phyloP scores from a whole-genome alignment of 2,329 filamentous ascomycete genomes.

The Calonectria henricotiae region DNA sequence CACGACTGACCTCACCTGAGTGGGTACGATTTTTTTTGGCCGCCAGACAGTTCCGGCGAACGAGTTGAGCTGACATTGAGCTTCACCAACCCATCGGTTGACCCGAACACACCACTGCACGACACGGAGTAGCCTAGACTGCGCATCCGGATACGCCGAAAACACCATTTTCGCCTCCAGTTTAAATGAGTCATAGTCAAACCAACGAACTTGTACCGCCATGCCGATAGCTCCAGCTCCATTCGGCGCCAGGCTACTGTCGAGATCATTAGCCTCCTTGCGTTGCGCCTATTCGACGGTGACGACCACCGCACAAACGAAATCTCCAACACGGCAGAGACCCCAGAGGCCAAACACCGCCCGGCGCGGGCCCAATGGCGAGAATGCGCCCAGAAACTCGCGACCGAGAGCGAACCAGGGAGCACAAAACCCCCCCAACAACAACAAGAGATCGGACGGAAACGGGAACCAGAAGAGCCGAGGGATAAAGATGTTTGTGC shows the following conservation, averaged over 20 bases:
- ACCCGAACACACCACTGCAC: not conserved
- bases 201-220: constrained; percentile 30
- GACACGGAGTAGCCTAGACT: not conserved
- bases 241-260: constrained; percentile 39
- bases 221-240: constrained; percentile 51
- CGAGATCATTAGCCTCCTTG: constrained; percentile 32
- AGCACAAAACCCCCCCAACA: constrained; percentile 31
- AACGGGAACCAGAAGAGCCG: constrained; percentile 2
- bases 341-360: constrained; percentile 35
- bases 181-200: constrained; percentile 41
- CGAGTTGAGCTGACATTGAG: constrained; percentile 1
- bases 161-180: not conserved
- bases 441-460: constrained; percentile 8
- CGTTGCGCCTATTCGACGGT: constrained; percentile 40
- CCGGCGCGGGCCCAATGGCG: constrained; percentile 22
- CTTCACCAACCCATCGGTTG: constrained; percentile 2
- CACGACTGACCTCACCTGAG: constrained; percentile 22
- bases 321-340: constrained; percentile 38
- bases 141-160: not conserved
- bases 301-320: constrained; percentile 5
- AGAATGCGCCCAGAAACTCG: constrained; percentile 29
- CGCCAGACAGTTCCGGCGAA: constrained; percentile 13
- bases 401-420: constrained; percentile 39
- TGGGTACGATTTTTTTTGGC: constrained; percentile 20
- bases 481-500: constrained; percentile 38